A percentile compares a stretch with the other conserved stretches of the same genome.
Evolutionary conservation across 345 rosid genomes (phyloP).

Genomic region (Murraya paniculata): DNA sequence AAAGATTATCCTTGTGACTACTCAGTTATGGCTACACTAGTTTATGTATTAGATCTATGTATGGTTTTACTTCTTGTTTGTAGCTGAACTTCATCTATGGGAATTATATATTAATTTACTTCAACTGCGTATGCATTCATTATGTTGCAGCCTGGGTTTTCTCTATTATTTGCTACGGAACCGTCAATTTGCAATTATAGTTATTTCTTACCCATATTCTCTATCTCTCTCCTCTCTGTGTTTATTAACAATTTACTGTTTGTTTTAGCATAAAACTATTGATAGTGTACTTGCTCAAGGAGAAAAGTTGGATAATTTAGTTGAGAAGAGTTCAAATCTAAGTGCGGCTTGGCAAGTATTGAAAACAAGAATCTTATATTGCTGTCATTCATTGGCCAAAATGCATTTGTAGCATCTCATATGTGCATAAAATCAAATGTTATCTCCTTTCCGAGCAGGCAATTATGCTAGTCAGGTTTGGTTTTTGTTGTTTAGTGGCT

Average conservation of each 20-base stretch:
- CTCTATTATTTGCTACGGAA: not conserved
- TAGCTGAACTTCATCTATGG: not conserved
- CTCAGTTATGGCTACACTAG: not conserved
- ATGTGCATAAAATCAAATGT: not conserved
- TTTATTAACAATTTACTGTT: not conserved
- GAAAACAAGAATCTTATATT: not conserved
- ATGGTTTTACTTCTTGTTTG: not conserved
- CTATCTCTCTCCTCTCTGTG: too few species aligned
- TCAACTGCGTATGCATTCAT: not conserved
- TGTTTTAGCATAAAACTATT: slow-evolving; percentile 86
- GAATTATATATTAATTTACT: not conserved
- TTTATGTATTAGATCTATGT: not conserved
- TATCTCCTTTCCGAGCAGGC: not conserved
- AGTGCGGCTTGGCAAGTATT: slow-evolving; percentile 94
- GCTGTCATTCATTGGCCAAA: not conserved
- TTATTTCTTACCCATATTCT: too few species aligned
- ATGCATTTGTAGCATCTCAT: not conserved
- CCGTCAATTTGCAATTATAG: not conserved
- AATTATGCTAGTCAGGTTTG: not conserved
- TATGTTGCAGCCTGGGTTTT: not conserved
- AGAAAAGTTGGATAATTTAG: slow-evolving; percentile 91
- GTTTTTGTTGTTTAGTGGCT: not conserved
- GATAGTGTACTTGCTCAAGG: slow-evolving; percentile 97
- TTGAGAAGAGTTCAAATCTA: slow-evolving; percentile 95
- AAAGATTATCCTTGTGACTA: slow-evolving; percentile 85